phyloP scores from a whole-genome alignment of 768 basidiomycete genomes.

The Tulasnella sp. region DNA sequence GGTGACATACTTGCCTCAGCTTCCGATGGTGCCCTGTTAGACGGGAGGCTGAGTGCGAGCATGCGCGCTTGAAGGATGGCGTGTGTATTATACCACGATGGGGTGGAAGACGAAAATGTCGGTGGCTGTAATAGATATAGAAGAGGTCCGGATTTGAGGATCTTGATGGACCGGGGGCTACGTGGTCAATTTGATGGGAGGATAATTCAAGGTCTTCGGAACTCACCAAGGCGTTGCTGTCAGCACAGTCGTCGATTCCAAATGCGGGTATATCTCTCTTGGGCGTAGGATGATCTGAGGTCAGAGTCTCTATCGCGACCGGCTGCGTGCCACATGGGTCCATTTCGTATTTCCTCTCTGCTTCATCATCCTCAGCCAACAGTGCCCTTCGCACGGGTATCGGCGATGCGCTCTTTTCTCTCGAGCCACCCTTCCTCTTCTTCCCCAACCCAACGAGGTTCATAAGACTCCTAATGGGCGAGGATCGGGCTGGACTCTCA shows the following conservation, averaged over 20 bases:
- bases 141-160: conserved; percentile 4
- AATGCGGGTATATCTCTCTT: background rate
- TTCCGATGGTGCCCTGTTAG: background rate
- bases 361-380: conserved; percentile 12
- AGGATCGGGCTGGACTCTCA: conserved; percentile 1
- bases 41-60: background rate
- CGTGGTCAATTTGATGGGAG: background rate
- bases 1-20: background rate
- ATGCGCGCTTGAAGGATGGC: conserved; percentile 2
- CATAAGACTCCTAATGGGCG: conserved; percentile 9
- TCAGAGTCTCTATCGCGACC: background rate
- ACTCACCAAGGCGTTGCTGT: background rate
- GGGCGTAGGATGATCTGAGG: background rate
- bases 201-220: background rate
- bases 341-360: background rate
- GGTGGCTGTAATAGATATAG: background rate
- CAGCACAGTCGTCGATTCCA: background rate
- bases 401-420: conserved; percentile 6
- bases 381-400: background rate
- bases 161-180: background rate
- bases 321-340: background rate
- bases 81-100: conserved; percentile 7
- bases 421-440: conserved; percentile 3
- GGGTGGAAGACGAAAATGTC: background rate
- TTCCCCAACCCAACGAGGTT: conserved; percentile 7